Percentiles rank a stretch among this genome's conserved stretches.
Evolutionary conservation across 257 asterid species (phyloP).

Genomic region (Nicotiana knightiana): DNA sequence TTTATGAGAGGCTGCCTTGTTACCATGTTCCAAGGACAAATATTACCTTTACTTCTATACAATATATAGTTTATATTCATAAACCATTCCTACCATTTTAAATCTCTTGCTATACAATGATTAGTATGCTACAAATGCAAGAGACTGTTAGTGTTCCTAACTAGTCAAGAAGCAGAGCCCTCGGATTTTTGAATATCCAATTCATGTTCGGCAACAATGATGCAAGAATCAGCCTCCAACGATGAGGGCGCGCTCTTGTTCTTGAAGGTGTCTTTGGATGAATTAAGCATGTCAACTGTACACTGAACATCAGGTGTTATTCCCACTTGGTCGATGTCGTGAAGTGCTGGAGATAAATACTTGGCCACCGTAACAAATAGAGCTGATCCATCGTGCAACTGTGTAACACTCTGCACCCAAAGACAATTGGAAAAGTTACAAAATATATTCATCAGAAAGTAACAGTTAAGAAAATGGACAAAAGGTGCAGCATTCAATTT

Average conservation of each 20-base stretch:
- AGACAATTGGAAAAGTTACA: background rate
- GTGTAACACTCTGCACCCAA: slow-evolving; percentile 75
- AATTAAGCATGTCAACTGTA: slow-evolving; percentile 53
- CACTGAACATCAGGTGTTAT: slow-evolving; percentile 81
- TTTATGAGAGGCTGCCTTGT: too few relatives aligned
- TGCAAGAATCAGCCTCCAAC: slow-evolving; percentile 76
- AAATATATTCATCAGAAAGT: background rate
- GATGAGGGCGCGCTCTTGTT: slow-evolving; percentile 34
- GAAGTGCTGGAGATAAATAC: slow-evolving; percentile 84
- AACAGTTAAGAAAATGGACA: background rate
- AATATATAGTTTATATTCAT: background rate
- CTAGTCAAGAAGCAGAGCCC: slow-evolving; percentile 55
- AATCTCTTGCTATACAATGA: background rate
- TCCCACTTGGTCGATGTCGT: slow-evolving; percentile 90
- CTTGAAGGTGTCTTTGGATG: slow-evolving; percentile 37
- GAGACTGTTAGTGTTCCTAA: background rate
- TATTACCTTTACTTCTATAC: background rate
- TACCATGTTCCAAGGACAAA: background rate
- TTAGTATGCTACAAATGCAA: background rate
- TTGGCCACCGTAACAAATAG: slow-evolving; percentile 88
- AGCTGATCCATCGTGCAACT: slow-evolving; percentile 86
- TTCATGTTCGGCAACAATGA: slow-evolving; percentile 83
- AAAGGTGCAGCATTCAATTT: background rate
- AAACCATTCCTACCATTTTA: background rate
- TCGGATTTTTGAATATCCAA: slow-evolving; percentile 60